Percentiles rank a stretch among this genome's conserved stretches.
Evolutionary conservation across 164 flowering plant genomes (phyloP).

Genomic region (Umbellularia californica): DNA sequence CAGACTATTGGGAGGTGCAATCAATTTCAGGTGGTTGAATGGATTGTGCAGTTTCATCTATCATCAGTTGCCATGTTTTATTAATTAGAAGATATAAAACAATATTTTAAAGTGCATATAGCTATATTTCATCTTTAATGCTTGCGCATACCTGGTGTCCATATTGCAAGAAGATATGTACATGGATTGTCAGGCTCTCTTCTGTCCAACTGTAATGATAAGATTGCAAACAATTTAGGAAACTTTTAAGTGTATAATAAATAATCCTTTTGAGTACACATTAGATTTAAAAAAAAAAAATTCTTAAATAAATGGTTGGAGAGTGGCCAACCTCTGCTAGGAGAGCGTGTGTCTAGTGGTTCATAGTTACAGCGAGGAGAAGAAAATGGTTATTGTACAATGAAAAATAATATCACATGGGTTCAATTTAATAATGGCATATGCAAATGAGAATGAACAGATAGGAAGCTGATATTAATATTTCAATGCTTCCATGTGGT

Average conservation of each 20-base stretch:
- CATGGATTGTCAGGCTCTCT: conserved; percentile 84
- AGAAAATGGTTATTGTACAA: conserved; percentile 12
- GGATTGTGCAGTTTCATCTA: conserved; percentile 86
- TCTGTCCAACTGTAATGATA: conserved; percentile 51
- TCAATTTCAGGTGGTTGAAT: conserved; percentile 50
- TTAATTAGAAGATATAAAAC: background rate
- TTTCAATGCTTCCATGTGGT: background rate
- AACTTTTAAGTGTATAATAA: no score
- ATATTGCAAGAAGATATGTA: conserved; percentile 87
- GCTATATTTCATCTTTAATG: background rate
- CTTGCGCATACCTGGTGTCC: conserved; percentile 78
- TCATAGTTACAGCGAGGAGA: conserved; percentile 65
- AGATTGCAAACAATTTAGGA: no score
- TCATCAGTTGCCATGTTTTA: background rate
- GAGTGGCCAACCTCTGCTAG: background rate
- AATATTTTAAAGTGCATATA: background rate
- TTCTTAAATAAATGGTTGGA: background rate
- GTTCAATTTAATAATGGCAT: no score
- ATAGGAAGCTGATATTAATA: background rate
- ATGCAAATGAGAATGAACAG: background rate
- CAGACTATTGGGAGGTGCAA: conserved; percentile 42
- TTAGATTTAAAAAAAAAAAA: background rate
- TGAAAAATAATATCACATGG: background rate
- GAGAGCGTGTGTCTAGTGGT: conserved; percentile 20
- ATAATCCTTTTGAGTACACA: background rate